phyloP scores from a whole-genome alignment of 441 rosid genomes.

The Sinapis alba region DNA sequence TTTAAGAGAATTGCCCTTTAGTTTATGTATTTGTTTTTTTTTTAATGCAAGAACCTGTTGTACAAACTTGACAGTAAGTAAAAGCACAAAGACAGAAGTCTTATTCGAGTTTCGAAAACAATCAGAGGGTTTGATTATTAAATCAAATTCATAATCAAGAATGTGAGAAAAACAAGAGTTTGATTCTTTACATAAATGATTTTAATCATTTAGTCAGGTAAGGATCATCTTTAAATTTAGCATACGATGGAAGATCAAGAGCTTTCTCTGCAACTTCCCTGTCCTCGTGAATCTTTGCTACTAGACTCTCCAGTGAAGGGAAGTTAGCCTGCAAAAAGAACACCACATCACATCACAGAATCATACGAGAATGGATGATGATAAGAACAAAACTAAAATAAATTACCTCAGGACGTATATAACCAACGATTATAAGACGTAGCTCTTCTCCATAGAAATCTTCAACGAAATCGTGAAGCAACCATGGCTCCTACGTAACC shows the following conservation, averaged over 20 bases:
- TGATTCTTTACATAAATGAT: slow-evolving; percentile 2
- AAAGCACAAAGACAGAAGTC: background rate
- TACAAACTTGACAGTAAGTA: background rate
- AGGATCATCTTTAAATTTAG: slow-evolving; percentile 58
- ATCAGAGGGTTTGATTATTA: background rate
- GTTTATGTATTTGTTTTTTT: no score
- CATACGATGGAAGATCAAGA: slow-evolving; percentile 71
- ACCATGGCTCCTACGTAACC: slow-evolving; percentile 78
- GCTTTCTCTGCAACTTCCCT: slow-evolving; percentile 67
- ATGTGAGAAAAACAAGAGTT: slow-evolving; percentile 8
- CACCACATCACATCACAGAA: background rate
- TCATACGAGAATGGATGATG: background rate
- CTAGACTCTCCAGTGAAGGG: slow-evolving; percentile 62
- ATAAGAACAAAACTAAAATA: background rate
- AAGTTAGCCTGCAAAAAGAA: slow-evolving; percentile 60
- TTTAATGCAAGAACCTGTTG: background rate
- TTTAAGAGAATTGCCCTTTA: no score
- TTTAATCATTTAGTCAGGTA: slow-evolving; percentile 42
- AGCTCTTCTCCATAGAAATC: slow-evolving; percentile 93
- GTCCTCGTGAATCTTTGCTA: slow-evolving; percentile 79
- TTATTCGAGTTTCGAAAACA: slow-evolving; percentile 5
- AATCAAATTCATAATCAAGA: slow-evolving; percentile 17
- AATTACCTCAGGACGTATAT: slow-evolving; percentile 84
- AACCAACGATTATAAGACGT: slow-evolving; percentile 74
- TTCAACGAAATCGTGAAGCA: slow-evolving; percentile 77